Base-by-base conservation (phyloP, 2,329 filamentous ascomycete species). In the Epichloe scottii region DNA sequence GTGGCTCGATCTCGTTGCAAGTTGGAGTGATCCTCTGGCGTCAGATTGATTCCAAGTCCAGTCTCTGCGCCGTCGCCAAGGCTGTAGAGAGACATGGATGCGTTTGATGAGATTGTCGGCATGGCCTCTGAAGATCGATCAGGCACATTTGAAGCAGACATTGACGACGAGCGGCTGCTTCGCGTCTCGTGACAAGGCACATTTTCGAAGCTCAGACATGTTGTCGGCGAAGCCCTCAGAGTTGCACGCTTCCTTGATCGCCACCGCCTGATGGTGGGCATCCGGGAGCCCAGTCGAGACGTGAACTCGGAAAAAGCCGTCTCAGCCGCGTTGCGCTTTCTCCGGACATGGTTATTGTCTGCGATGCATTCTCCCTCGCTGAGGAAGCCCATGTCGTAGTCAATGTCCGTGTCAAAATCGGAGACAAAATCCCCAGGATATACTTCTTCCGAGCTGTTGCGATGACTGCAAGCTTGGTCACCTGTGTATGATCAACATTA, bases 181-280 rank as follows among this genome's bases (percentile, higher is more conserved):
- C 88, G 91, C 3, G 83, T 76, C 7, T 82, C 77, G 46, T 78
- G 73, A 2, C 83, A 85, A 17, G 73, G 83, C 80, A 83, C 82
- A 52, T 84, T 87, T 62, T 95, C 89, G 47, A 95, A 78, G 15
- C 81, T 87, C 23, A 91, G 76, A 60, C 96, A 91, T 41, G 93
- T 95, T 55, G 84, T 84, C 0, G 89, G 85, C 0, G 71, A 74
- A 12, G 73, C 68, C 44, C 72, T 71, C 14, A 69, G 63, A 50
- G 71, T 72, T n/a, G 68, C 63, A 37, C 71, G 70, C 53, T 70
- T 71, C 37, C 63, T 67, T 0, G 71, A 69, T 51, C 68, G 73
- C 75, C 75, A 79, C 19, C 73, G 72, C 1, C 71, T 67, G 40
- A 80, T 65, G 48, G 71, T 72, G 21, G 76, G 71, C 46, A 81